Evolutionary conservation across 495 filamentous ascomycete species (phyloP), one percentile per base, ranked within the genome.

Genomic region (Podospora fimiseda): DNA sequence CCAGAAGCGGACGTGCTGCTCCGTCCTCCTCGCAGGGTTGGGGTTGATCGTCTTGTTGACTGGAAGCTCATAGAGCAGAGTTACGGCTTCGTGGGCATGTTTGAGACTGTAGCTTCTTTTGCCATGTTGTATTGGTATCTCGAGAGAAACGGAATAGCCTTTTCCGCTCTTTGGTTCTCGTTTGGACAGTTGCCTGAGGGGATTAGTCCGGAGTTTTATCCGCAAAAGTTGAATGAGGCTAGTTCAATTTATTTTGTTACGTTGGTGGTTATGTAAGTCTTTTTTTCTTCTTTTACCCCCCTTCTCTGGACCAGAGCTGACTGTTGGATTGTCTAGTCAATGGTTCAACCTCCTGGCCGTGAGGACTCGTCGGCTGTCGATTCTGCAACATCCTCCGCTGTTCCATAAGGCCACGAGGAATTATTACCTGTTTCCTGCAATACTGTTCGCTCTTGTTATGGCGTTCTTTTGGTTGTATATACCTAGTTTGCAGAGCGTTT

Each of bases 201-300:
- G 11, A 64, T 83, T 18, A 70, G 76, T 41, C 43, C 66, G 0
- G 77, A 79, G 23, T 77, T 66, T 46, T 76, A 71, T 46, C 71
- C 65, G 4, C 60, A 65, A 18, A 65, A 72, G 19, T 59, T 82
- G 14, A 83, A 82, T 52, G 72, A 76, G 41, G 84, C 81, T 18
- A 81, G 78, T 22, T 80, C 76, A 20, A 80, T 88, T 33, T 89
- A 89, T 58, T 89, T 89, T 55, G 77, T 88, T 24, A 86, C 77
- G n/a, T 68, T 89, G 8, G 83, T 89, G 6, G 77, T 86, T 3
- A 84, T 85, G 81, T 79, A 62, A 63, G 72, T 59, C 56, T 9
- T 20, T 16, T 38, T 22, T 27, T 6, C 3, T 18, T 19, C 20
- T 36, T 23, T 8, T 30, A n/a, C n/a, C n/a, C n/a, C n/a, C n/a